Evolutionary conservation across 106 monocot genomes (phyloP).

Genomic region (Dendrobium nobile): DNA sequence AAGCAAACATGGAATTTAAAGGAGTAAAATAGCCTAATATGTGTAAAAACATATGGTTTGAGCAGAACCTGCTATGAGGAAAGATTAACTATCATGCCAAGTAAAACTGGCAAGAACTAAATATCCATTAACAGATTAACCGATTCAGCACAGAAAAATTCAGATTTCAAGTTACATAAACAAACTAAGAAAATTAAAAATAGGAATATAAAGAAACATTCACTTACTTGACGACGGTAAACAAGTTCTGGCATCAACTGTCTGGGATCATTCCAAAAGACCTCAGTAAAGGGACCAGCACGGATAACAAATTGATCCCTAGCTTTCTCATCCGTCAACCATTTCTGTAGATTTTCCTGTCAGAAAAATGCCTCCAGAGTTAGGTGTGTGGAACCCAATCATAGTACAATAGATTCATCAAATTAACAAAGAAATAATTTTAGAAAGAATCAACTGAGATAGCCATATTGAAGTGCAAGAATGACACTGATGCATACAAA

Average conservation of each 20-base stretch:
- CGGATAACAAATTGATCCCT: constrained; percentile 93
- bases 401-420: background rate
- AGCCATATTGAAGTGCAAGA: background rate
- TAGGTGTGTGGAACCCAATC: background rate
- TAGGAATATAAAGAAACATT: background rate
- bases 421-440: background rate
- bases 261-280: constrained; percentile 89
- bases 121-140: background rate
- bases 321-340: constrained; percentile 87
- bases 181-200: background rate
- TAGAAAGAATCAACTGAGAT: background rate
- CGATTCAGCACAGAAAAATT: background rate
- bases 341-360: constrained; percentile 85
- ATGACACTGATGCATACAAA: background rate
- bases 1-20: background rate
- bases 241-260: constrained; percentile 74
- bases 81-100: background rate
- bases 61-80: background rate
- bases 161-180: background rate
- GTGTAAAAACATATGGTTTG: background rate
- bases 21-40: background rate
- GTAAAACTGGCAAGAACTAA: background rate
- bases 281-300: constrained; percentile 68
- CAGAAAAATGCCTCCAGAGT: background rate
- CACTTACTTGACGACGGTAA: constrained; percentile 67